Base-by-base conservation (phyloP, 148 eudicot species). In the Heliamphora exappendiculata region DNA sequence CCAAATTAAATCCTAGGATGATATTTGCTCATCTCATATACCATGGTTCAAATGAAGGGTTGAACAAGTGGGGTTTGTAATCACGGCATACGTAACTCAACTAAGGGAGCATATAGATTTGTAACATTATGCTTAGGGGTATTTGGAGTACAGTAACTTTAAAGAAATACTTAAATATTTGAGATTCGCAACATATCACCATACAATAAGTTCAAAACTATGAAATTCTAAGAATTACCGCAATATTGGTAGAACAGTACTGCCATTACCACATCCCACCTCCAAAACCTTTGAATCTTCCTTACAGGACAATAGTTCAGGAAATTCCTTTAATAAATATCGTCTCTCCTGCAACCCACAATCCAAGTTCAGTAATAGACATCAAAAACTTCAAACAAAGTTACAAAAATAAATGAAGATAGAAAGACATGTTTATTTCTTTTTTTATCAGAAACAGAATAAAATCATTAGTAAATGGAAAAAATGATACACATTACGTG, bases 201-300 rank as follows among this genome's bases (percentile, higher is more conserved):
- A 42, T n/a, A 13, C 3, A 16, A 11, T n/a, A 67, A 41, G 33
- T 68, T 26, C 20, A 68, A 44, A 13, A 22, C 22, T 41, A 31
- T 16, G n/a, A 67, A 53, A 44, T 45, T 68, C 53, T 26, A 28
- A 68, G 34, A 68, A 24, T 47, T 49, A 70, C 73, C 73, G 57
- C 29, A 70, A 47, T 47, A 70, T 70, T 29, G 73, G 57, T 70
- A 70, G 57, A 70, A 70, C 28, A 16, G 96, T 91, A 78, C 98
- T 93, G 64, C 98, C 98, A 80, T 88, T 89, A 45, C 96, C 98
- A 86, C 98, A 91, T 72, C 98, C 96, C 71, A 93, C 90, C 82
- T 93, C 93, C 86, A 93, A 85, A 75, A 91, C 81, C 77, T 84
- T 89, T 8, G 83, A 85, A 74, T 83, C 39, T 22, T 84, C 93